A percentile compares a stretch with the other conserved stretches of the same genome.
Conservation (phyloP, 1,284 basidiomycete species). For the Ceratobasidium sp. region DNA sequence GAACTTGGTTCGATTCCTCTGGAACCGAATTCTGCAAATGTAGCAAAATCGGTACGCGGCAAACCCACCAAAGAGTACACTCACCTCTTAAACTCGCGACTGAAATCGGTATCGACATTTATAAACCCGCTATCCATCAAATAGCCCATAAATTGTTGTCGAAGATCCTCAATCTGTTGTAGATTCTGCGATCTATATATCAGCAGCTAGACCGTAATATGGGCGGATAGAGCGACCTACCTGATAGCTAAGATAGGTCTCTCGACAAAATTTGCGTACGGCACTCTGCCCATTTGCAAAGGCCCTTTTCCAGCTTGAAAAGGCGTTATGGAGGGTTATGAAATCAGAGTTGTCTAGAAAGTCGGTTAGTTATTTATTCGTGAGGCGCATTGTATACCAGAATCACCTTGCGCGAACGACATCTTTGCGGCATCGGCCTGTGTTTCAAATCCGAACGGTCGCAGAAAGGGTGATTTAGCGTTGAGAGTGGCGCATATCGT, state of each 20-base stretch:
- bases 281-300: slow-evolving; percentile 70
- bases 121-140: slow-evolving; percentile 41
- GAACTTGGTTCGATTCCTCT: not conserved
- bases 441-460: slow-evolving; percentile 88
- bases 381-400: not conserved
- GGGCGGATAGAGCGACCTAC: slow-evolving; percentile 58
- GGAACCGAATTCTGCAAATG: slow-evolving; percentile 3
- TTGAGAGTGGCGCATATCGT: slow-evolving; percentile 95
- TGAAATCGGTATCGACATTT: slow-evolving; percentile 15
- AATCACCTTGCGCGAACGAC: slow-evolving; percentile 65
- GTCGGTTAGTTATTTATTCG: slow-evolving; percentile 21
- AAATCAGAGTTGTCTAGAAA: slow-evolving; percentile 93
- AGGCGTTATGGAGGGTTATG: slow-evolving; percentile 92
- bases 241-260: slow-evolving; percentile 89
- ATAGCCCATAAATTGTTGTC: slow-evolving; percentile 91
- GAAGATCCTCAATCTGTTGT: slow-evolving; percentile 95
- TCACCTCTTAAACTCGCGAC: slow-evolving; percentile 35
- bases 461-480: slow-evolving; percentile 92
- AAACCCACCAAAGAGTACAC: not conserved
- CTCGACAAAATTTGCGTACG: slow-evolving; percentile 83
- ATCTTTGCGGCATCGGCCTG: slow-evolving; percentile 89
- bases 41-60: not conserved
- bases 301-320: slow-evolving; percentile 88
- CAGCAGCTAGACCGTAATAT: not conserved
- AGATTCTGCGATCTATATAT: slow-evolving; percentile 72